These are phyloP conservation scores for Jamesozyma hellenica DNA, from an alignment of 805 yeast genomes.

Conservation along the genomic window DNA sequence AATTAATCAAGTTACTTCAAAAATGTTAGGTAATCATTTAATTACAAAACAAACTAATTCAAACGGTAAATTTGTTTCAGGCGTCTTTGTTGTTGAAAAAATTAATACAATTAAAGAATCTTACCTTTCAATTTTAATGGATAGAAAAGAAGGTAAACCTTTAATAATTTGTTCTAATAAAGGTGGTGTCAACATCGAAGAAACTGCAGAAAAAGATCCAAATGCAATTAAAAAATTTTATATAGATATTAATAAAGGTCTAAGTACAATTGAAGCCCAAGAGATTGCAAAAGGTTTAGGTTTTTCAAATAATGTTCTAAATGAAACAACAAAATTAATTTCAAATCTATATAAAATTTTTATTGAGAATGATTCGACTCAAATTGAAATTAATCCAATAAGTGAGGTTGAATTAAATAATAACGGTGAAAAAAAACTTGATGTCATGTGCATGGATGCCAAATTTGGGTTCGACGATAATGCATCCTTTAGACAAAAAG, in stretches of 20 bases:
- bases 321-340: slow-evolving; percentile 81
- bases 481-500: slow-evolving; percentile 89
- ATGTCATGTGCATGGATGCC: slow-evolving; percentile 97
- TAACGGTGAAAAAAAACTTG: slow-evolving; percentile 37
- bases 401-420: slow-evolving; percentile 58
- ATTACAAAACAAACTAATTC: slow-evolving; percentile 98
- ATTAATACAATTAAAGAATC: slow-evolving; percentile 92
- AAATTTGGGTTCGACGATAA: slow-evolving; percentile 96
- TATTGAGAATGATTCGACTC: slow-evolving; percentile 88
- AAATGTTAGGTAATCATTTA: slow-evolving; percentile 87
- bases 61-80: slow-evolving; percentile 93
- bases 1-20: slow-evolving; percentile 73
- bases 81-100: slow-evolving; percentile 92
- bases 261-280: slow-evolving; percentile 64
- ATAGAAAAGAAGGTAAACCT: slow-evolving; percentile 83
- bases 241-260: slow-evolving; percentile 60
- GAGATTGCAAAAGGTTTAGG: slow-evolving; percentile 75
- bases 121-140: slow-evolving; percentile 87
- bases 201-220: slow-evolving; percentile 88
- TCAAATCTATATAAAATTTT: slow-evolving; percentile 83
- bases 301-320: slow-evolving; percentile 63
- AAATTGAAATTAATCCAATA: slow-evolving; percentile 96
- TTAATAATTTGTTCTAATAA: slow-evolving; percentile 91
- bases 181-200: slow-evolving; percentile 99
- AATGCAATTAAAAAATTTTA: slow-evolving; percentile 83